Percentiles rank a stretch among this genome's conserved stretches.
Conservation (phyloP, 495 filamentous ascomycete species). For the Xylaria venustula region DNA sequence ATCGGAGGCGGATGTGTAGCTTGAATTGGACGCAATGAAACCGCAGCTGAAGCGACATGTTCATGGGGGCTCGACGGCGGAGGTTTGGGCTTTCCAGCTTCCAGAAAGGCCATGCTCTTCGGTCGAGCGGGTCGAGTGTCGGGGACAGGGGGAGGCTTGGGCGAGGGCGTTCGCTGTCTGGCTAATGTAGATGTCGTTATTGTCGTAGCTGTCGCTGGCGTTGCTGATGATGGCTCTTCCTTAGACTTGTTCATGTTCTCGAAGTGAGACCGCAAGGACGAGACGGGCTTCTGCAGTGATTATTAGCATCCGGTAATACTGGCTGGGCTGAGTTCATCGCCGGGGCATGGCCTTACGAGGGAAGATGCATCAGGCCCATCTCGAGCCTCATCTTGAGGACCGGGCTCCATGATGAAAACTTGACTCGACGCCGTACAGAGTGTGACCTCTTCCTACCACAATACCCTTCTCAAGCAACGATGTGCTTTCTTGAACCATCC, state of each 20-base stretch:
- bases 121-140: constrained; percentile 42
- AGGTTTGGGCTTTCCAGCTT: constrained; percentile 20
- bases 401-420: constrained; percentile 38
- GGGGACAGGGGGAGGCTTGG: constrained; percentile 53
- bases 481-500: constrained; percentile 3
- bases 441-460: constrained; percentile 23
- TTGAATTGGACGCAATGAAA: constrained; percentile 25
- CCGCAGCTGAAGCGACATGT: neutral
- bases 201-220: constrained; percentile 34
- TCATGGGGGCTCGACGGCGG: constrained; percentile 21
- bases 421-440: constrained; percentile 26
- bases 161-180: constrained; percentile 37
- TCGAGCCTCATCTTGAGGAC: constrained; percentile 39
- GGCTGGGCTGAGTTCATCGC: neutral
- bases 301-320: constrained; percentile 23
- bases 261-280: constrained; percentile 88
- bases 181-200: constrained; percentile 34
- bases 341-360: constrained; percentile 44
- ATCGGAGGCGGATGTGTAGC: constrained; percentile 31
- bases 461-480: constrained; percentile 18
- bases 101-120: constrained; percentile 19
- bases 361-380: constrained; percentile 59
- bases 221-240: constrained; percentile 28
- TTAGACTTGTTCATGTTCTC: constrained; percentile 73
- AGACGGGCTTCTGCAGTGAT: constrained; percentile 67